Base-by-base conservation (phyloP, 2,329 filamentous ascomycete species). In the Arthrobotrys conoides region DNA sequence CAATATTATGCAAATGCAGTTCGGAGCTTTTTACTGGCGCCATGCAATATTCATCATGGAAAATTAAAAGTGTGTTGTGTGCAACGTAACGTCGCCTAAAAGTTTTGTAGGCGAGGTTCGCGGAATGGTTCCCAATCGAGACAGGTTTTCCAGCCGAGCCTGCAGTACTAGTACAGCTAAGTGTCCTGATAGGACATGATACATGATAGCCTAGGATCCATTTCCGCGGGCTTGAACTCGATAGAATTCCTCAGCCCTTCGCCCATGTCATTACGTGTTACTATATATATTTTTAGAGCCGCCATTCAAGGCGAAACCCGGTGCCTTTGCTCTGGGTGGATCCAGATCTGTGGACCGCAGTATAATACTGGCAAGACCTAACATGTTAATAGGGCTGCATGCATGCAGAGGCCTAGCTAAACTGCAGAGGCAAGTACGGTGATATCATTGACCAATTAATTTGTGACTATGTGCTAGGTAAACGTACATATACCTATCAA, bases 41-140 rank as follows among this genome's bases (percentile, higher is more conserved):
- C 30, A 30, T 30, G 6, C 27, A 6, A 30, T 30, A 3, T 3
- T 30, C 3, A 30, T 30, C 27, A 9, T 36, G 24, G n/a, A n/a
- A n/a, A n/a, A 27, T 20, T n/a, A 6, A 27, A 36, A 41, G 20
- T 14, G 53, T 38, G 57, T 20, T 36, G 38, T 44, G 57, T 44
- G 57, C 53, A n/a, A 59, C 30, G 53, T 61, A 61, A 61, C 57
- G 18, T 61, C 57, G 57, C 57, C 57, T 61, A 61, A 61, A 14
- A 9, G 12, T 36, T 10, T 0, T 44, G 16, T 44, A 16, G 33
- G 8, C 12, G 10, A 61, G 36, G 12, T 18, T 61, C 57, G 57
- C 57, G 33, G 33, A 61, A 61, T 61, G 57, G 20, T 41, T 44
- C 57, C 36, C 36, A 20, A 61, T 61, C 20, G 12, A 20, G 36